These are phyloP conservation scores for Ganoderma multipileum DNA, from an alignment of 1,284 basidiomycete genomes.

Conservation along the genomic window DNA sequence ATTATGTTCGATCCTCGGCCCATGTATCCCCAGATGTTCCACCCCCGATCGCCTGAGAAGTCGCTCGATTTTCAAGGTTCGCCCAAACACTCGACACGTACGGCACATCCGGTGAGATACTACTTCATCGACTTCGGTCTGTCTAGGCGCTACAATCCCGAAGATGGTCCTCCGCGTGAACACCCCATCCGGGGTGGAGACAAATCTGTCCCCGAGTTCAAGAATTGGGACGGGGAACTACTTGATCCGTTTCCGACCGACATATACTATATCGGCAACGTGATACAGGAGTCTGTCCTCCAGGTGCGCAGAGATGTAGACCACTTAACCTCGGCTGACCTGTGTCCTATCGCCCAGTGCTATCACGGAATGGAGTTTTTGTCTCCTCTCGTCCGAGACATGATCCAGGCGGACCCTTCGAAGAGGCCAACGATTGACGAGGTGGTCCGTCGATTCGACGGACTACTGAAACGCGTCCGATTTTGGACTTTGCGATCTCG, in stretches of 20 bases:
- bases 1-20: conserved; percentile 9
- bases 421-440: conserved; percentile 28
- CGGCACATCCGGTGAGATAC: conserved; percentile 38
- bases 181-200: conserved; percentile 16
- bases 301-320: conserved; percentile 9
- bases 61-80: conserved; percentile 14
- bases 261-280: conserved; percentile 40
- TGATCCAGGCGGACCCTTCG: conserved; percentile 28
- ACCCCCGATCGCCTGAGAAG: conserved; percentile 21
- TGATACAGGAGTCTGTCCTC: conserved; percentile 38
- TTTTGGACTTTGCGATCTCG: conserved; percentile 18
- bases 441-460: conserved; percentile 20
- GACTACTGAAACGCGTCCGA: not conserved
- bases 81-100: conserved; percentile 36
- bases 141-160: conserved; percentile 35
- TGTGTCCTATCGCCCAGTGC: conserved; percentile 1
- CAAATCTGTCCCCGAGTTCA: conserved; percentile 19
- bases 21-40: conserved; percentile 25
- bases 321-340: not conserved
- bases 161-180: conserved; percentile 3
- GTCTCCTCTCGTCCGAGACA: conserved; percentile 21
- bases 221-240: conserved; percentile 11
- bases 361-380: conserved; percentile 24
- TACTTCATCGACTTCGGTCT: conserved; percentile 44
- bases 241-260: conserved; percentile 39